Percentiles rank a stretch among this genome's conserved stretches.
These are phyloP conservation scores for Microbotryum silenes-acaulis DNA, from an alignment of 1,284 basidiomycete genomes.

Conservation along the genomic window DNA sequence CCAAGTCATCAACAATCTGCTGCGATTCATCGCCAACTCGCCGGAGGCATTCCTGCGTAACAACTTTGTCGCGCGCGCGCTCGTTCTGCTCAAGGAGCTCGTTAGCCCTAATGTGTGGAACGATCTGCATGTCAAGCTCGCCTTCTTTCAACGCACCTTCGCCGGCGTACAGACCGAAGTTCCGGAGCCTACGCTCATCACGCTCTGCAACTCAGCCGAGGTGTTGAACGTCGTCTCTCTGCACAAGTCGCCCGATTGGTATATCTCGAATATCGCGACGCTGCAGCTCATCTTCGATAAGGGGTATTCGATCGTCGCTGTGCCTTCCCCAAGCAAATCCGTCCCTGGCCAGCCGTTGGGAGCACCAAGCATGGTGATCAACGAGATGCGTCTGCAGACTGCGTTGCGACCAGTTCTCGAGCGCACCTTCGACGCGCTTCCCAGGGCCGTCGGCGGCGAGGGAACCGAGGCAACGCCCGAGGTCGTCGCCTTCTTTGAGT, in stretches of 20 bases:
- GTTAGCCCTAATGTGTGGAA: conserved; percentile 76
- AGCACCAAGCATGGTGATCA: conserved; percentile 46
- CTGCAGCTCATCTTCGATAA: conserved; percentile 85
- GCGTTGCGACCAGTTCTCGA: conserved; percentile 77
- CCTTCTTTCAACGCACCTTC: conserved; percentile 75
- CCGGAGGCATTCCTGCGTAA: conserved; percentile 59
- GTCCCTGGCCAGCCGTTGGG: background rate
- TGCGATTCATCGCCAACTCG: conserved; percentile 70
- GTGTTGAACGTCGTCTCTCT: conserved; percentile 79
- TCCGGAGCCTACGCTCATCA: conserved; percentile 57
- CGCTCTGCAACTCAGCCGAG: conserved; percentile 76
- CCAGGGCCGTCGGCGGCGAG: conserved; percentile 45
- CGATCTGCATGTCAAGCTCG: conserved; percentile 87
- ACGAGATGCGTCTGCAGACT: conserved; percentile 64
- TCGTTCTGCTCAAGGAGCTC: conserved; percentile 72
- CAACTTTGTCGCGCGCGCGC: conserved; percentile 64
- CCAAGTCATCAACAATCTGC: conserved; percentile 80
- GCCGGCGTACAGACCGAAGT: conserved; percentile 55
- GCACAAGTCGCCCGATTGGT: conserved; percentile 81
- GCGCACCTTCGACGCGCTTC: conserved; percentile 72
- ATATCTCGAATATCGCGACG: conserved; percentile 61
- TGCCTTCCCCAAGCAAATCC: conserved; percentile 4
- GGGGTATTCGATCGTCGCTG: conserved; percentile 26
- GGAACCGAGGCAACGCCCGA: conserved; percentile 67
- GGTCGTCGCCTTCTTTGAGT: conserved; percentile 70